Evolutionary conservation across 2,329 filamentous ascomycete species (phyloP).

Genomic region (Aspergillus luchuensis): DNA sequence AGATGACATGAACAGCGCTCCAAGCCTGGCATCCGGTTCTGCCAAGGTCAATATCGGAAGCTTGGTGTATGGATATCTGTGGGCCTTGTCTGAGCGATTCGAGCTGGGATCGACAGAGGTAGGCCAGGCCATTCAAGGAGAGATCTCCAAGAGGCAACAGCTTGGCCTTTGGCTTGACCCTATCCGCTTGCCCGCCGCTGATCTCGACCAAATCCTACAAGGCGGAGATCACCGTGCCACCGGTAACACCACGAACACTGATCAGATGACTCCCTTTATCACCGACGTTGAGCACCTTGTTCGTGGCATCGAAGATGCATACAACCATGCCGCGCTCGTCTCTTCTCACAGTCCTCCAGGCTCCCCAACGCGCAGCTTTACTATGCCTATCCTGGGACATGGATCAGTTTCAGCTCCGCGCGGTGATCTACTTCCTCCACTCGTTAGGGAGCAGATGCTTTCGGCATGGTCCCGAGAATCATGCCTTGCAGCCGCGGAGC

Average conservation of each 20-base stretch:
- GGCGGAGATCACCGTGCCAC: conserved; percentile 43
- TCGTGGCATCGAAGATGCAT: conserved; percentile 71
- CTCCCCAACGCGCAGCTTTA: conserved; percentile 67
- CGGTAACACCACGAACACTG: conserved; percentile 46
- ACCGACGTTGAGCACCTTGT: conserved; percentile 70
- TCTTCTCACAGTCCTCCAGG: conserved; percentile 69
- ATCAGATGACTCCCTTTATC: conserved; percentile 67
- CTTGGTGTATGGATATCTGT: conserved; percentile 86
- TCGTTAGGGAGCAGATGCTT: conserved; percentile 74
- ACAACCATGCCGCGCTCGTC: conserved; percentile 62
- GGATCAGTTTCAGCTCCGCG: conserved; percentile 36
- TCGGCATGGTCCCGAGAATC: conserved; percentile 77
- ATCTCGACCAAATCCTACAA: conserved; percentile 62
- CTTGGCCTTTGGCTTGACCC: conserved; percentile 78
- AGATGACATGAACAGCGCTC: conserved; percentile 65
- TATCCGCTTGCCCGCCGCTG: conserved; percentile 69
- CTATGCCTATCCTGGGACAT: conserved; percentile 62
- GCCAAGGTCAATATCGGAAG: conserved; percentile 79
- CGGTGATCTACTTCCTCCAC: conserved; percentile 63
- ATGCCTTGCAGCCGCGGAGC: conserved; percentile 68
- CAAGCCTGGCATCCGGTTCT: conserved; percentile 48
- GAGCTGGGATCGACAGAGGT: conserved; percentile 70
- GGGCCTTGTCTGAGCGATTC: conserved; percentile 75
- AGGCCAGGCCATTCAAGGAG: conserved; percentile 71
- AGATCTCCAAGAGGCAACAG: conserved; percentile 72